phyloP scores from a whole-genome alignment of 225 moss, liverwort and hornwort species.

The Polytrichum commune region DNA sequence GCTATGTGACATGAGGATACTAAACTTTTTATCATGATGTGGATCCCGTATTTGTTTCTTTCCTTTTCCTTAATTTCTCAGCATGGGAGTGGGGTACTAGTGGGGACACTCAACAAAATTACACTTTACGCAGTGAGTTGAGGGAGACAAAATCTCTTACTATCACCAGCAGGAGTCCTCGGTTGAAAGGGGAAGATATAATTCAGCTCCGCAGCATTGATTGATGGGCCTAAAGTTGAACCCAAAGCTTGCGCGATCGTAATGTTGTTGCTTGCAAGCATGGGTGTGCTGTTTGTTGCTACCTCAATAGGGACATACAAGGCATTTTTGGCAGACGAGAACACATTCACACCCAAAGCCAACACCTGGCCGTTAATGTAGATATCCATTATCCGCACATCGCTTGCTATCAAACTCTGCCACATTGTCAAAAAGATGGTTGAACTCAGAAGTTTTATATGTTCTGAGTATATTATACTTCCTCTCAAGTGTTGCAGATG shows the following conservation, averaged over 20 bases:
- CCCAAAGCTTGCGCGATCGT: not conserved
- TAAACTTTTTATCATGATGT: too few species aligned
- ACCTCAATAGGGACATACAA: conserved; percentile 12
- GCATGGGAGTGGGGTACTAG: too few species aligned
- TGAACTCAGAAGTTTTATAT: not conserved
- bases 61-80: too few species aligned
- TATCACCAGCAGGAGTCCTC: conserved; percentile 20
- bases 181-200: conserved; percentile 4
- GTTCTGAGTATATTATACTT: too few species aligned
- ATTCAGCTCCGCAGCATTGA: conserved; percentile 18
- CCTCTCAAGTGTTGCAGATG: too few species aligned
- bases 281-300: not conserved
- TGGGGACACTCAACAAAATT: too few species aligned
- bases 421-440: not conserved
- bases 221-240: conserved; percentile 13
- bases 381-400: conserved; percentile 11
- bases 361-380: conserved; percentile 9
- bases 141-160: conserved; percentile 8
- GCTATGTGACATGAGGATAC: too few species aligned
- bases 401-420: conserved; percentile 7
- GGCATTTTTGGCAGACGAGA: not conserved
- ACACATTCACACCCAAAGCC: conserved; percentile 10
- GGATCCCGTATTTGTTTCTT: too few species aligned
- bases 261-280: not conserved
- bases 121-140: too few species aligned